Conservation (phyloP, 2,329 filamentous ascomycete species). For the Tolypocladium pustulatum region DNA sequence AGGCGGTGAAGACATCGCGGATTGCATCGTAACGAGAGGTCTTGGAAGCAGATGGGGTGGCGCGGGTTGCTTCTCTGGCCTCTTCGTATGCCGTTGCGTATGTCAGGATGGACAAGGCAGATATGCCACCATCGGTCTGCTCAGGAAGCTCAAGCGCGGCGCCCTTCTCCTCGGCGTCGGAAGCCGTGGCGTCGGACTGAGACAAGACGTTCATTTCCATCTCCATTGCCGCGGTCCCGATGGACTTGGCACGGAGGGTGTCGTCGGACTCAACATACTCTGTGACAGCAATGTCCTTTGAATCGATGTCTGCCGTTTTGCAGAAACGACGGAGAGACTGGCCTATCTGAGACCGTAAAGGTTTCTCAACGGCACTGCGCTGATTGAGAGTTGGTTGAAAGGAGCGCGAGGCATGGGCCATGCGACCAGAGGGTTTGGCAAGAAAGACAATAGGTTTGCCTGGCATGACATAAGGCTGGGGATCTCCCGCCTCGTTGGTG, state of each 20-base stretch:
- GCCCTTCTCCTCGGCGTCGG: constrained; percentile 15
- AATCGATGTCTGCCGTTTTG: constrained; percentile 20
- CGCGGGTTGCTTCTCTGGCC: constrained; percentile 15
- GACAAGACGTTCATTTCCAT: constrained; percentile 21
- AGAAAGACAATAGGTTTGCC: constrained; percentile 39
- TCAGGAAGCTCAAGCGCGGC: constrained; percentile 12
- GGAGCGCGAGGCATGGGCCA: constrained; percentile 37
- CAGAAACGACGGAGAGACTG: constrained; percentile 26
- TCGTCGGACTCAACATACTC: constrained; percentile 23
- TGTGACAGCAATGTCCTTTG: constrained; percentile 20
- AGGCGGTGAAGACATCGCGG: constrained; percentile 29
- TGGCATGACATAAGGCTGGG: constrained; percentile 30
- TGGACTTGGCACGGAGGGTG: constrained; percentile 21
- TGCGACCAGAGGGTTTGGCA: constrained; percentile 33
- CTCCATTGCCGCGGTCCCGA: constrained; percentile 21
- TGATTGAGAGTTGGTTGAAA: constrained; percentile 24
- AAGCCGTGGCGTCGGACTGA: constrained; percentile 13
- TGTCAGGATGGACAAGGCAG: constrained; percentile 18
- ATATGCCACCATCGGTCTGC: constrained; percentile 13
- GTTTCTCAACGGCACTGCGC: constrained; percentile 21
- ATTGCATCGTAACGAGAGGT: constrained; percentile 25
- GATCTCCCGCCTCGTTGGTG: constrained; percentile 30
- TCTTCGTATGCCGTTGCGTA: constrained; percentile 21
- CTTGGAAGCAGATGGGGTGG: constrained; percentile 16
- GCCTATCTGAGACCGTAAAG: constrained; percentile 22